Evolutionary conservation across 164 flowering plant species (phyloP).

Genomic region (Platanus orientalis): DNA sequence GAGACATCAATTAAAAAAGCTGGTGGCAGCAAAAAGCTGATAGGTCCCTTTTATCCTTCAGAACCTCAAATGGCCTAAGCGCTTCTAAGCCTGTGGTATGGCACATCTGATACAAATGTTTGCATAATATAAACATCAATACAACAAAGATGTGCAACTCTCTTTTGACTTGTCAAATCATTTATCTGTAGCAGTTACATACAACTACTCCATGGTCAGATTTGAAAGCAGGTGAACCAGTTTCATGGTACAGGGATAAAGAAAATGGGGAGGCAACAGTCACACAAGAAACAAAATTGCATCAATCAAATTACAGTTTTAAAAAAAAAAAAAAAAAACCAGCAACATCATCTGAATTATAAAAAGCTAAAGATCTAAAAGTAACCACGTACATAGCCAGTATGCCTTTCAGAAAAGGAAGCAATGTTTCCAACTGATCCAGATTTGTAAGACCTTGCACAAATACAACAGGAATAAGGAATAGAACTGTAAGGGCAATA

Average conservation of each 20-base stretch:
- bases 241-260: neutral
- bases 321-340: neutral
- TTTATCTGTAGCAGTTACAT: neutral
- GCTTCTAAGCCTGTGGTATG: no score
- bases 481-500: slow-evolving; percentile 55
- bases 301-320: neutral
- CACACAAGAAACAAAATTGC: neutral
- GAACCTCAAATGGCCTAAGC: no score
- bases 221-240: neutral
- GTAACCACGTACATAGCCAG: slow-evolving; percentile 56
- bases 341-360: no score
- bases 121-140: no score
- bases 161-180: neutral
- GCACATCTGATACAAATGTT: no score
- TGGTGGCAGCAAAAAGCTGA: no score
- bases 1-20: no score
- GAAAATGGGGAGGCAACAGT: neutral
- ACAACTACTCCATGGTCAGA: neutral
- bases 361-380: slow-evolving; percentile 1
- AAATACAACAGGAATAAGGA: slow-evolving; percentile 74
- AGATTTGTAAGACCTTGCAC: slow-evolving; percentile 91
- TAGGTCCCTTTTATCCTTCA: no score
- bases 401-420: slow-evolving; percentile 72
- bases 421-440: slow-evolving; percentile 52
- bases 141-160: neutral